Base-by-base conservation (phyloP, 495 filamentous ascomycete genomes). In the Penicillium coffeae region DNA sequence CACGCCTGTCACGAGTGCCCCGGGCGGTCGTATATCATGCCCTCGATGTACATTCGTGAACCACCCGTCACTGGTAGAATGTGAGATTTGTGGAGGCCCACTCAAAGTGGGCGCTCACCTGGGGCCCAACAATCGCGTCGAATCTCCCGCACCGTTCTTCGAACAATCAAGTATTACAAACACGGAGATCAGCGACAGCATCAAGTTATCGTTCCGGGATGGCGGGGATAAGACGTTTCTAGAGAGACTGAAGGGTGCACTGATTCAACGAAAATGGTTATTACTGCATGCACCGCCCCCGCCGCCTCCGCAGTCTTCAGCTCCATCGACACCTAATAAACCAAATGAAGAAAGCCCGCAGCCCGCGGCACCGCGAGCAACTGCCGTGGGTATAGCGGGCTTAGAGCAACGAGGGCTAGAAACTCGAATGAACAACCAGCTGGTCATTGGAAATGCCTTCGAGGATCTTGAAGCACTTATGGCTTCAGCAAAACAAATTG, bases 391-490 rank as follows among this genome's bases (percentile, higher is more conserved):
- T 12, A 96, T 98, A 56, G 92, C 93, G 1, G 90, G 90, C 2
- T 77, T 98, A 6, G 94, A 98, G 59, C 83, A 86, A 47, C 82
- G 88, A 56, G 86, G 88, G 4, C 71, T 89, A 8, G 87, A 93
- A 58, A 78, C 87, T 48, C 82, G 90, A 30, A 90, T 83, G 66
- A 94, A 94, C 64, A 97, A 96, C 56, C 89, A 96, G 60, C 60
- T 89, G 6, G 86, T 96, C 21, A 95, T 98, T 42, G 91, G 92
- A 33, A 89, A 82, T 58, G 90, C 94, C 2, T 97, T 98, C 59
- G 93, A 97, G 59, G 93, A 99, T 64, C 78, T 99, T 12, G 91
- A 96, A 60, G 90, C 94, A 2, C 78, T 99, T 36, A 97, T 96
- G 91, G 88, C 90, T 3, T 95, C 90, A 8, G 93, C 94, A 7